Evolutionary conservation across 345 rosid genomes (phyloP), one percentile per base, ranked within the genome.

Genomic region (Eucalyptus albens): DNA sequence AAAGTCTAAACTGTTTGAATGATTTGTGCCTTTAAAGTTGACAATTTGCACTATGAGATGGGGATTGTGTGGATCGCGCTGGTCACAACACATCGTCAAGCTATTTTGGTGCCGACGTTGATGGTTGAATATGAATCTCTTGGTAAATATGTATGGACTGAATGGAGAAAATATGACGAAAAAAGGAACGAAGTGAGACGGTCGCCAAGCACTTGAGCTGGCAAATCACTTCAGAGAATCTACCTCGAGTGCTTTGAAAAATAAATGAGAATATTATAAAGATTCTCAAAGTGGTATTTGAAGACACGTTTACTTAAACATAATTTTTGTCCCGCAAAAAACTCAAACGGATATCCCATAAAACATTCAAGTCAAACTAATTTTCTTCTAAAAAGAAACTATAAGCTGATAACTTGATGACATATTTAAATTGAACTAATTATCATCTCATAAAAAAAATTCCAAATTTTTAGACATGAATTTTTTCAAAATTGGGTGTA

Each of bases 321-420:
- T 65, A n/a, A 7, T 65, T 14, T 65, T 65, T 65, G 17, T 65
- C 21, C 3, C 37, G 1, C 77, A 15, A 7, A 65, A n/a, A 29
- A 65, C 5, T 65, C 19, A 6, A 65, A n/a, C 1, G 9, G 6
- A 2, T 65, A 65, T 12, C 22, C 6, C 6, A 62, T n/a, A n/a
- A 65, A 3, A 65, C 77, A 65, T n/a, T n/a, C 33, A 65, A 15
- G 37, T 8, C 40, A n/a, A 65, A 65, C 19, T n/a, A n/a, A 65
- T 14, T 15, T 3, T n/a, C 26, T 53, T 21, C 2, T 53, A 53
- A 53, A 53, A 53, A 53, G 5, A 53, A 53, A 53, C 0, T 21
- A 19, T 2, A 8, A 62, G 8, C 17, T 7, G 16, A 60, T 5
- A 59, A 59, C 7, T 26, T 0, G 1, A 62, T 62, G 37, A 1